Conservation (phyloP, 257 asterid species). For the Solanum chilense region DNA sequence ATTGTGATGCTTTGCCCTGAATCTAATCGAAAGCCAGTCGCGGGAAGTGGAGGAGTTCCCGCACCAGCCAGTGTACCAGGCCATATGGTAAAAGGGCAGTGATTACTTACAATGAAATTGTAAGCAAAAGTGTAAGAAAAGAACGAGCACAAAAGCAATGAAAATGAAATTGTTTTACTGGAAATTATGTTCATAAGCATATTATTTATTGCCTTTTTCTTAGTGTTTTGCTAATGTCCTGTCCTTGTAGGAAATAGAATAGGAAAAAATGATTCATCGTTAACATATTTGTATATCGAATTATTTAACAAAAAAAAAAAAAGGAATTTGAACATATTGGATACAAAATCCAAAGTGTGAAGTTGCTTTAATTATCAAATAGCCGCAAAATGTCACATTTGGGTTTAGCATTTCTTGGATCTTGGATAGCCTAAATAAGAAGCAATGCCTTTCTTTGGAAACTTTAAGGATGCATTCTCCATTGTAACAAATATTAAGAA, state of each 20-base stretch:
- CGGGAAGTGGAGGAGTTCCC: conserved; percentile 52
- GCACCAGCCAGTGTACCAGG: conserved; percentile 73
- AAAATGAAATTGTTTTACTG: neutral
- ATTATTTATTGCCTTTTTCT: neutral
- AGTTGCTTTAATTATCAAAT: no score
- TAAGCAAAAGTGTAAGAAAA: conserved; percentile 20
- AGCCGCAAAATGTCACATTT: conserved; percentile 34
- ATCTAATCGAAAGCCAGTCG: conserved; percentile 62
- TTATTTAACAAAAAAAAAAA: neutral
- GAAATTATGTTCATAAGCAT: neutral
- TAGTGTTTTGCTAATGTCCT: neutral
- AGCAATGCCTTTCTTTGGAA: conserved; percentile 49
- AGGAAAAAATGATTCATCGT: neutral
- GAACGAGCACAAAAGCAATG: conserved; percentile 8
- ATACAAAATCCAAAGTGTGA: neutral
- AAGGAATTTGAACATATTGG: conserved; percentile 28
- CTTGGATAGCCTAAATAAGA: conserved; percentile 33
- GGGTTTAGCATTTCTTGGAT: conserved; percentile 68
- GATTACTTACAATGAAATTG: conserved; percentile 44
- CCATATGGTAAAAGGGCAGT: conserved; percentile 73
- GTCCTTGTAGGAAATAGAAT: neutral
- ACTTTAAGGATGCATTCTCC: neutral
- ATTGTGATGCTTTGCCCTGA: conserved; percentile 43
- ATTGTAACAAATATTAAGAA: neutral
- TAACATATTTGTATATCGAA: neutral